These are phyloP conservation scores for Pseudonectria buxi DNA, from an alignment of 2,329 filamentous ascomycete species.

Conservation along the genomic window DNA sequence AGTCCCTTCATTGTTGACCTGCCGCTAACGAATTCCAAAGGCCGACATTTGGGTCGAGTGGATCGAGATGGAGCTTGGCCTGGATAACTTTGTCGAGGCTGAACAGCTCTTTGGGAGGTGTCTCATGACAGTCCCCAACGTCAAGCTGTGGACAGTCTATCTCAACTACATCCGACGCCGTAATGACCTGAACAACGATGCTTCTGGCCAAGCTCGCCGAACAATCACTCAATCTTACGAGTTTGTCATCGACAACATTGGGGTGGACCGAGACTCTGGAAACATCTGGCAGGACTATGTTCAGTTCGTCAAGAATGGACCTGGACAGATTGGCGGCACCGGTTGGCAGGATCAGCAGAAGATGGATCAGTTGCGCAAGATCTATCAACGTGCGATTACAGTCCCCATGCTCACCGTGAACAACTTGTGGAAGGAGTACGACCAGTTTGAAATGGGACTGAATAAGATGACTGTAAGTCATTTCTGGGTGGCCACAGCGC, in stretches of 20 bases:
- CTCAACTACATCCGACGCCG: constrained; percentile 90
- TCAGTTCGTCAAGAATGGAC: constrained; percentile 82
- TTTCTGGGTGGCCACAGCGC: constrained; percentile 3
- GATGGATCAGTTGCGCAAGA: constrained; percentile 87
- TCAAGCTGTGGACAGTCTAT: constrained; percentile 87
- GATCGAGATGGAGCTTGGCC: constrained; percentile 79
- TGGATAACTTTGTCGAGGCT: constrained; percentile 73
- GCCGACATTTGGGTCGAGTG: constrained; percentile 88
- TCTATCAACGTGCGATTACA: constrained; percentile 83
- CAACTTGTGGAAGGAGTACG: constrained; percentile 92
- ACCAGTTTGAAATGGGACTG: constrained; percentile 87
- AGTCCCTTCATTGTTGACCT: background rate
- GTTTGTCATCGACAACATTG: constrained; percentile 82
- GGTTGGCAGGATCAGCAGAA: constrained; percentile 98
- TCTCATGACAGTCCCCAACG: constrained; percentile 70
- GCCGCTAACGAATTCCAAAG: constrained; percentile 42
- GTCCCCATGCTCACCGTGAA: constrained; percentile 81
- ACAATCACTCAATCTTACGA: constrained; percentile 85
- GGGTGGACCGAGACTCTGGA: constrained; percentile 84
- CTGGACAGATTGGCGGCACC: constrained; percentile 75
- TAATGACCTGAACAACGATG: constrained; percentile 76
- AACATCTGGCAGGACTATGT: constrained; percentile 93
- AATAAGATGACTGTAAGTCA: constrained; percentile 79
- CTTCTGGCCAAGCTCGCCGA: constrained; percentile 66
- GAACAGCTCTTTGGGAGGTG: constrained; percentile 79